Percentiles rank a stretch among this genome's conserved stretches.
phyloP scores from a whole-genome alignment of 2,329 filamentous ascomycete genomes.

The Trichoderma endophyticum region DNA sequence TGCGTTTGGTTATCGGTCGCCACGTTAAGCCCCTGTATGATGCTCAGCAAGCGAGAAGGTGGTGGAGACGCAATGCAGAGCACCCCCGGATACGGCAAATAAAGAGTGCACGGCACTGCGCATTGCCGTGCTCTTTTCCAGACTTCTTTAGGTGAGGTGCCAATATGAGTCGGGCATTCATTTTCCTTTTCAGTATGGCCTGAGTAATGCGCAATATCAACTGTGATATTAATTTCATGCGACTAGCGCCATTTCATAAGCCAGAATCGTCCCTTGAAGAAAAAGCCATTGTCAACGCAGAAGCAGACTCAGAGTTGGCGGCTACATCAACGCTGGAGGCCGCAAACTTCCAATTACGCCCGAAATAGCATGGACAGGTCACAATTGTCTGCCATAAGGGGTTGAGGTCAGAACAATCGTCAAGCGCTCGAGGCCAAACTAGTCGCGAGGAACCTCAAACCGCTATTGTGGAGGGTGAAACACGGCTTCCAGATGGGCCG shows the following conservation, averaged over 20 bases:
- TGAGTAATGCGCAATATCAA: slow-evolving; percentile 1
- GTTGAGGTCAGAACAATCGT: neutral
- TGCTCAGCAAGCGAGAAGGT: neutral
- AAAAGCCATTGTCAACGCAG: neutral
- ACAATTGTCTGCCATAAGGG: neutral
- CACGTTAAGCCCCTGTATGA: slow-evolving; percentile 10
- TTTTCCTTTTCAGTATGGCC: neutral
- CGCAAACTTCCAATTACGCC: neutral
- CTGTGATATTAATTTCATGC: neutral
- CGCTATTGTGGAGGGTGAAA: slow-evolving; percentile 18
- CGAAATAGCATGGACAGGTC: neutral
- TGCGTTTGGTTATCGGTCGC: neutral
- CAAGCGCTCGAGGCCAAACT: slow-evolving; percentile 5
- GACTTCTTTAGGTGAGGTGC: neutral
- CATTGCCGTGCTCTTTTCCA: neutral
- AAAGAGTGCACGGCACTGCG: neutral
- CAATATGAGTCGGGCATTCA: neutral
- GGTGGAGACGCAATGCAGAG: neutral
- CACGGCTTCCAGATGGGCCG: slow-evolving; percentile 12
- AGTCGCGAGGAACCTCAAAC: slow-evolving; percentile 14
- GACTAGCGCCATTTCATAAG: neutral
- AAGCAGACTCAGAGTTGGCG: neutral
- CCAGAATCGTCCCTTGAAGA: neutral
- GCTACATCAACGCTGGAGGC: neutral
- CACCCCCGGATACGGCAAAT: neutral